Base-by-base conservation (phyloP, 768 basidiomycete genomes). In the Filobasidium wieringae region DNA sequence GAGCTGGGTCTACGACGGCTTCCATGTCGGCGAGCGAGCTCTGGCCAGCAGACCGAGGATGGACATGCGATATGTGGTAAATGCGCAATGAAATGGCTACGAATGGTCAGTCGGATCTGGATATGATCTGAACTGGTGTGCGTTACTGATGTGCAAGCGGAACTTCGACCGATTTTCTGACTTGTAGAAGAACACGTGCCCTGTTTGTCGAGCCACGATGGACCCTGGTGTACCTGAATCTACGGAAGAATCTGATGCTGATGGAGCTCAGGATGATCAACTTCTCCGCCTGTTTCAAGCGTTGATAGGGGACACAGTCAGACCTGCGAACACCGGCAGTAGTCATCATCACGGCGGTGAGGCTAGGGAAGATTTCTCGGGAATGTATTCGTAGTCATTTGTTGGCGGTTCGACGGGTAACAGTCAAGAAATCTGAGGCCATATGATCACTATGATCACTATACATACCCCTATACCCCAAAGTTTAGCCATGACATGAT, bases 11-110 rank as follows among this genome's bases (percentile, higher is more conserved):
- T 61, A 27, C n/a, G 60, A 30, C 12, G 39, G 19, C 30, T 61
- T 11, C 55, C 60, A 7, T 61, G 60, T 37, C 37, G 39, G 19
- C n/a, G 26, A 11, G 15, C 4, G 1, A 40, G 3, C 22, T 19
- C 15, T 6, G 49, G 30, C 2, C 17, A 34, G 11, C 24, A 17
- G 11, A 29, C 12, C 2, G 29, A 6, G 11, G 32, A 32, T n/a
- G 60, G 55, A 2, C 60, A 61, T 47, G 39, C 57, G 32, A 29
- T 61, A 5, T 61, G 60, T 52, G 60, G 60, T 9, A 57, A 57
- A 37, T 61, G 60, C 26, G 60, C 53, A 3, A 26, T 30, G 15
- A 56, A 57, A 32, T 61, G 60, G 60, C 29, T 61, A 27, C 41
- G 32, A 8, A 5, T 61, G 22, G 60, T 61, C 26, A 36, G 60